phyloP scores from a whole-genome alignment of 2,329 filamentous ascomycete genomes.

The Phoma sp. region DNA sequence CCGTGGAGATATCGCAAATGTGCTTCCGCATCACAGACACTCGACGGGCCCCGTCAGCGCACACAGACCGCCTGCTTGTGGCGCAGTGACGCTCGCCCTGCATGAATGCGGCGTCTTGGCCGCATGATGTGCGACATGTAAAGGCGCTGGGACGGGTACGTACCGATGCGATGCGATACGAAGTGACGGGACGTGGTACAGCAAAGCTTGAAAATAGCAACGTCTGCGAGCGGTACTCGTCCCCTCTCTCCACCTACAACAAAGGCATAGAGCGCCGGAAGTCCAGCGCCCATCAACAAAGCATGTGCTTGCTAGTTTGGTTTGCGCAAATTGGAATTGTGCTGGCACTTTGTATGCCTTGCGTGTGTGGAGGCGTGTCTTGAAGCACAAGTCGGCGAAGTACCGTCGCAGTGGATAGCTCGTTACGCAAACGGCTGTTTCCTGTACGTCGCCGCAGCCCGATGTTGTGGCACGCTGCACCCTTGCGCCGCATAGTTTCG shows the following conservation, averaged over 20 bases:
- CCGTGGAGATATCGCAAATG: background rate
- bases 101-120: conserved; percentile 7
- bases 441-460: conserved; percentile 12
- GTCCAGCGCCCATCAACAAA: background rate
- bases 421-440: conserved; percentile 12
- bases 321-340: background rate
- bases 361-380: conserved; percentile 5
- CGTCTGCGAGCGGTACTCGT: background rate
- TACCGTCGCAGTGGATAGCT: conserved; percentile 1
- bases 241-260: background rate
- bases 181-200: conserved; percentile 6
- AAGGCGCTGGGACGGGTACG: conserved; percentile 6
- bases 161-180: conserved; percentile 6
- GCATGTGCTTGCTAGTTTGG: background rate
- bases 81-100: conserved; percentile 11
- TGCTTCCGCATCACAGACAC: conserved; percentile 9
- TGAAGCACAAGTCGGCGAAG: conserved; percentile 15
- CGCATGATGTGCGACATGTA: conserved; percentile 14
- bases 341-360: background rate
- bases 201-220: conserved; percentile 4
- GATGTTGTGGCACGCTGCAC: conserved; percentile 4
- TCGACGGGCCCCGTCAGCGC: background rate
- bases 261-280: background rate
- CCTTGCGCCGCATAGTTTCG: conserved; percentile 8
- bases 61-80: conserved; percentile 7